Base-by-base conservation (phyloP, 2,329 filamentous ascomycete genomes). In the Capronia coronata region DNA sequence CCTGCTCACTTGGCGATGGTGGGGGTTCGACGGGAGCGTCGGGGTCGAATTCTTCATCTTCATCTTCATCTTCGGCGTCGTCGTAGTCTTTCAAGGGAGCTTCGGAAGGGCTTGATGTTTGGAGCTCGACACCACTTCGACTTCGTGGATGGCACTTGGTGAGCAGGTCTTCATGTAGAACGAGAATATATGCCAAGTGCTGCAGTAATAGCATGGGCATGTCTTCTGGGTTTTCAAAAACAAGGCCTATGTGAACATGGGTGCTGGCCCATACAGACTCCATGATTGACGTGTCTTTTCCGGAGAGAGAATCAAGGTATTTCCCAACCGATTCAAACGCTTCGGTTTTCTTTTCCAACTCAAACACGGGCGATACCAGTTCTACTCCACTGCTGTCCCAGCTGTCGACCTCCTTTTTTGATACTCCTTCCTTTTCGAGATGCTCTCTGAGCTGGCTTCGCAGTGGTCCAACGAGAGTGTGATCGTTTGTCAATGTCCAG, bases 401-500 rank as follows among this genome's bases (percentile, higher is more conserved):
- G 11, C 19, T 22, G 13, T 21, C 11, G 11, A 45, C 13, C 9
- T 49, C 35, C 8, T 45, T 19, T 25, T 45, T 22, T 3, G 21
- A 3, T 8, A 48, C 22, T 3, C 37, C 25, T 29, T 19, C 16
- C 14, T n/a, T 21, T 8, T 9, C 14, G 35, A 56, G 16, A 16
- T 35, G 35, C n/a, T 46, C 39, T 10, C 14, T 11, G 1, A 58
- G 40, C 35, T 58, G 55, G 34, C 46, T 47, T 40, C 13, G 27
- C 8, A 56, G 40, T 11, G 29, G 41, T 14, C 55, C 55, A 10
- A 49, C 34, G 9, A 59, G 40, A 9, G 50, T 58, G 42, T 51
- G 41, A 41, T 59, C 57, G 18, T 52, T 56, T 10, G 55, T 58
- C 23, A 59, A n/a, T 5, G 53, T 56, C 57, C 57, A 58, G 11